A percentile compares a stretch with the other conserved stretches of the same genome.
Evolutionary conservation across 257 asterid genomes (phyloP).

Genomic region (Coffea eugenioides): DNA sequence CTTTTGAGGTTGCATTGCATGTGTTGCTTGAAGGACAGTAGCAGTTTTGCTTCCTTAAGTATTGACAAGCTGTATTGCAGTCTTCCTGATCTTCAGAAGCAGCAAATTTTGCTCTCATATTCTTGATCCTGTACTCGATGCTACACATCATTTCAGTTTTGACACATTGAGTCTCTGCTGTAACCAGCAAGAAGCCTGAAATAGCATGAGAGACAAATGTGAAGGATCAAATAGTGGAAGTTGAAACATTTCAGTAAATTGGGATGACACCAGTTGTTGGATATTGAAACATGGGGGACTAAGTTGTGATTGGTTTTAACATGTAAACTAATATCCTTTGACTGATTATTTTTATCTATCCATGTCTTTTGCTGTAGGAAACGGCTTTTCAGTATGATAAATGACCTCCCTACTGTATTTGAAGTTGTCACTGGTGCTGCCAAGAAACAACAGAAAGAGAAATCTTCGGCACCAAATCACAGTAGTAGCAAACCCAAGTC

Average conservation of each 20-base stretch:
- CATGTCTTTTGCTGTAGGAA: conserved; percentile 47
- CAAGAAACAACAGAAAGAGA: conserved; percentile 60
- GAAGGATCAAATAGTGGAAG: not conserved
- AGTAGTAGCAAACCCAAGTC: conserved; percentile 54
- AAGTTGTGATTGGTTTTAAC: not conserved
- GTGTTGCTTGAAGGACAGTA: too few species aligned
- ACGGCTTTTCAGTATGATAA: conserved; percentile 73
- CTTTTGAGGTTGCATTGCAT: not conserved
- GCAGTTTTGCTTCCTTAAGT: not conserved
- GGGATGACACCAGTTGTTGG: not conserved
- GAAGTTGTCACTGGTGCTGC: conserved; percentile 72
- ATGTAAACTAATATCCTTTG: not conserved
- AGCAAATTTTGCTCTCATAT: not conserved
- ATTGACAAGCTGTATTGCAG: not conserved
- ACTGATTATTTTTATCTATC: not conserved
- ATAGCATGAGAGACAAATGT: not conserved
- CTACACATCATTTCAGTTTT: not conserved
- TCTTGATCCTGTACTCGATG: not conserved
- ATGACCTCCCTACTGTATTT: conserved; percentile 69
- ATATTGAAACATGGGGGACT: not conserved
- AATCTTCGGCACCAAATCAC: conserved; percentile 50
- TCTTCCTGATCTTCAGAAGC: not conserved
- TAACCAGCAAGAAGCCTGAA: not conserved
- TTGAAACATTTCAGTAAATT: not conserved
- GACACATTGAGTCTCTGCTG: not conserved